Base-by-base conservation (phyloP, 257 asterid genomes). In the Mitragyna speciosa region DNA sequence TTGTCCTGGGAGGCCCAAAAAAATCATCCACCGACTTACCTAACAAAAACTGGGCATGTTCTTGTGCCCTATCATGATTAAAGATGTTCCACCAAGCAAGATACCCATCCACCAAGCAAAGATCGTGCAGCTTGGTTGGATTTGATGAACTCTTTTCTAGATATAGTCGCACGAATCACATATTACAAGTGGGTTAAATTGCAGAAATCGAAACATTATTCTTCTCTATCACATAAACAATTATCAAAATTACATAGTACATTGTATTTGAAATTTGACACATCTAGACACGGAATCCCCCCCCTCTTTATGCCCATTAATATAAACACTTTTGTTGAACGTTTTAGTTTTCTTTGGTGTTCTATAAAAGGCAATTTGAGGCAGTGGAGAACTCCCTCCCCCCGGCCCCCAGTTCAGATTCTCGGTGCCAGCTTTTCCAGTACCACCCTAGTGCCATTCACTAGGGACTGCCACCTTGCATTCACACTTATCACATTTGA, bases 1-100 rank as follows among this genome's bases (percentile, higher is more conserved):
- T 19, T 8, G 36, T n/a, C 10, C 22, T 28, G 9, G 31, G n/a
- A 8, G 28, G n/a, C n/a, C n/a, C n/a, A 65, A 64, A 64, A 16
- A 64, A 64, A 14, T n/a, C n/a, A 49, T 66, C 80, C 73, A 20
- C 51, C 51, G 39, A 31, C 51, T 77, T 26, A 66, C 73, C 73
- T 28, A 61, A 26, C 61, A 63, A 36, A 68, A 68, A 24, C 30
- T 43, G n/a, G n/a, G 36, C 75, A 70, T 11, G 24, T 45, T 70
- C 22, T 70, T 28, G 47, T 70, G 43, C 5, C 5, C 10, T 70
- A 48, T 70, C 75, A 22, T 70, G n/a, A 70, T 70, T 41, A 70
- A 41, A 28, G 33, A 70, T 70, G 26, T 43, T 43, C 56, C 52
- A 39, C 31, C 73, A 17, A 47, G 49, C 49, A 47, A 47, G 49